Percentiles rank a stretch among this genome's conserved stretches.
Conservation (phyloP, 2,329 filamentous ascomycete genomes). For the Scedosporium boydii region DNA sequence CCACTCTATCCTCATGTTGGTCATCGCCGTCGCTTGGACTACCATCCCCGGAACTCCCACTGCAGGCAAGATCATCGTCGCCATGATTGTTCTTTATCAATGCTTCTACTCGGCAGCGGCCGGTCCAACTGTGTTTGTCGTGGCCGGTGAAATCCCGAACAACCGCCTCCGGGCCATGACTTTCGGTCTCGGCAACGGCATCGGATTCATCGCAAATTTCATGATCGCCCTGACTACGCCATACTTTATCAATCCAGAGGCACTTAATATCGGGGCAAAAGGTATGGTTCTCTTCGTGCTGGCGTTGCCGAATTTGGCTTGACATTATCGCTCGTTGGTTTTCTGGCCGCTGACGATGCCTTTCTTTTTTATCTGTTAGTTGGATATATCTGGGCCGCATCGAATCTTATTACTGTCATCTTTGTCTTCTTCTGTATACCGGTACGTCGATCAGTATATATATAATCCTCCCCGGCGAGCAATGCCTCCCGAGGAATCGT, state of each 20-base stretch:
- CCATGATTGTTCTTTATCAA: constrained; percentile 8
- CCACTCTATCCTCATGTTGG: constrained; percentile 7
- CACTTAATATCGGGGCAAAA: constrained; percentile 8
- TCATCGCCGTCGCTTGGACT: constrained; percentile 6
- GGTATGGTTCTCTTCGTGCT: neutral
- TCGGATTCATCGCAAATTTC: constrained; percentile 8
- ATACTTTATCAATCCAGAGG: constrained; percentile 8
- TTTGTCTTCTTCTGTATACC: constrained; percentile 9
- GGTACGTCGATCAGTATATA: neutral
- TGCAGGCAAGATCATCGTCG: constrained; percentile 7
- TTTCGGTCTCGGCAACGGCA: constrained; percentile 5
- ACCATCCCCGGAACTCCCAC: constrained; percentile 1
- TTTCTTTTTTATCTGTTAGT: constrained; percentile 2
- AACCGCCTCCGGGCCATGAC: constrained; percentile 7
- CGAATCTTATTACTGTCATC: constrained; percentile 4
- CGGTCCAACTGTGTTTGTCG: constrained; percentile 6
- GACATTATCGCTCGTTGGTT: neutral
- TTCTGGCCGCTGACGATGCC: neutral
- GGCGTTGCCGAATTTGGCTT: neutral
- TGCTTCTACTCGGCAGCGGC: constrained; percentile 4
- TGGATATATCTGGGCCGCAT: constrained; percentile 8
- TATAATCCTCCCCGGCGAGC: neutral
- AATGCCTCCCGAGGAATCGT: neutral
- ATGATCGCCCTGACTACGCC: constrained; percentile 7
- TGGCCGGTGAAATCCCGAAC: constrained; percentile 7